phyloP scores from a whole-genome alignment of 257 asterid species.

The Solanum dulcamara region DNA sequence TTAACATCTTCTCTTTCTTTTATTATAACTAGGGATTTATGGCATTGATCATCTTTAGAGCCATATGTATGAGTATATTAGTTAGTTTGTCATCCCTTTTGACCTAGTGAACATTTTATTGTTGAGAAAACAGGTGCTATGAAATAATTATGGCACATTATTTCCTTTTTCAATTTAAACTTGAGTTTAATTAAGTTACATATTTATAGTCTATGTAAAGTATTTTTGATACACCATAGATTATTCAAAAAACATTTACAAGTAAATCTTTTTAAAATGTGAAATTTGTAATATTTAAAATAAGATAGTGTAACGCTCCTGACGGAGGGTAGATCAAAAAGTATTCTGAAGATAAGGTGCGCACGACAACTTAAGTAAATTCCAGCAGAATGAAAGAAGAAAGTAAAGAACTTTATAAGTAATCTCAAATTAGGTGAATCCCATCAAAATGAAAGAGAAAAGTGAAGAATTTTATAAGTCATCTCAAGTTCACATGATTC shows the following conservation, averaged over 20 bases:
- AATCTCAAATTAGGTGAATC: too few species aligned
- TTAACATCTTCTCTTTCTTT: conserved; percentile 11
- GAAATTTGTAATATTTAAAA: neutral
- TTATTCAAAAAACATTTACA: neutral
- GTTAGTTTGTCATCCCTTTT: conserved; percentile 1
- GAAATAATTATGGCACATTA: neutral
- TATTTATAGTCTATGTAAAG: neutral
- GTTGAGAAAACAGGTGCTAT: neutral
- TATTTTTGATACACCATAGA: neutral
- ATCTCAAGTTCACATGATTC: neutral
- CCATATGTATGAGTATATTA: neutral
- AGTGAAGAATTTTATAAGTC: too few species aligned
- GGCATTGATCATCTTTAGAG: neutral
- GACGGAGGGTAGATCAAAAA: neutral
- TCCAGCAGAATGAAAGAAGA: too few species aligned
- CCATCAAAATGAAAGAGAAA: too few species aligned
- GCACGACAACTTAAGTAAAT: neutral
- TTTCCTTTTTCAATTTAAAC: neutral
- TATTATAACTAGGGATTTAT: neutral
- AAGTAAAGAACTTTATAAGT: neutral
- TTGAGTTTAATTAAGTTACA: neutral
- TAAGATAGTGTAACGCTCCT: neutral
- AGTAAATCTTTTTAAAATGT: neutral
- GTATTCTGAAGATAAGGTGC: neutral
- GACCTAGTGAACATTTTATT: neutral